A percentile compares a stretch with the other conserved stretches of the same genome.
Conservation (phyloP, 495 filamentous ascomycete genomes). For the Clohesyomyces aquaticus region DNA sequence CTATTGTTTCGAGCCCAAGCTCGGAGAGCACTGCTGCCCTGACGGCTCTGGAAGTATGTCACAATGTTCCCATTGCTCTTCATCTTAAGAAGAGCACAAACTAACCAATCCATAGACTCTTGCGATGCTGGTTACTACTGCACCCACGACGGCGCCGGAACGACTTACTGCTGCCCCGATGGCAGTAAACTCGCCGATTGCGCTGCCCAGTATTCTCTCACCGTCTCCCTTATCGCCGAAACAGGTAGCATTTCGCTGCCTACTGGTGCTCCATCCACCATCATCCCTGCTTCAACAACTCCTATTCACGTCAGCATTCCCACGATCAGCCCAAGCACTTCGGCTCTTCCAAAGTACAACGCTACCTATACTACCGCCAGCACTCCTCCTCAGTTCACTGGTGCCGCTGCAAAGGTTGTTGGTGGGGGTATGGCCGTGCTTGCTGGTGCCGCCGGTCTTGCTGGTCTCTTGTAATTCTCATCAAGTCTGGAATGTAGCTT, state of each 20-base stretch:
- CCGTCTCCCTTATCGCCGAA: conserved; percentile 24
- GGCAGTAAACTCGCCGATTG: conserved; percentile 16
- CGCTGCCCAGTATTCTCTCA: conserved; percentile 25
- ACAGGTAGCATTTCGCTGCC: conserved; percentile 5
- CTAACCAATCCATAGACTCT: conserved; percentile 20
- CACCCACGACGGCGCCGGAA: conserved; percentile 19
- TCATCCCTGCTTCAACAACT: conserved; percentile 18
- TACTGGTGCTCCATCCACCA: neutral
- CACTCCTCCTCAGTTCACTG: conserved; percentile 17
- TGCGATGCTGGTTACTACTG: conserved; percentile 31
- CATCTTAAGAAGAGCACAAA: neutral
- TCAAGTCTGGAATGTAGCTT: neutral
- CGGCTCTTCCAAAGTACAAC: conserved; percentile 11
- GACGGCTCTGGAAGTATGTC: conserved; percentile 32
- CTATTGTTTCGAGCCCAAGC: conserved; percentile 24
- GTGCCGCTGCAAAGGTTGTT: conserved; percentile 18
- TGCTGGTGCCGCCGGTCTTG: conserved; percentile 26
- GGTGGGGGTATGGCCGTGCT: conserved; percentile 22
- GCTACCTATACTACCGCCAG: conserved; percentile 17
- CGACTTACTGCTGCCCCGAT: conserved; percentile 33
- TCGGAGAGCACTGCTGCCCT: conserved; percentile 27
- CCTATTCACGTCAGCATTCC: conserved; percentile 27
- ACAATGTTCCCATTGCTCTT: neutral
- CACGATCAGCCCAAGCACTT: neutral
- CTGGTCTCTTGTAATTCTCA: conserved; percentile 13